These are phyloP conservation scores for Xylaria acuta DNA, from an alignment of 495 filamentous ascomycete genomes.

Conservation along the genomic window DNA sequence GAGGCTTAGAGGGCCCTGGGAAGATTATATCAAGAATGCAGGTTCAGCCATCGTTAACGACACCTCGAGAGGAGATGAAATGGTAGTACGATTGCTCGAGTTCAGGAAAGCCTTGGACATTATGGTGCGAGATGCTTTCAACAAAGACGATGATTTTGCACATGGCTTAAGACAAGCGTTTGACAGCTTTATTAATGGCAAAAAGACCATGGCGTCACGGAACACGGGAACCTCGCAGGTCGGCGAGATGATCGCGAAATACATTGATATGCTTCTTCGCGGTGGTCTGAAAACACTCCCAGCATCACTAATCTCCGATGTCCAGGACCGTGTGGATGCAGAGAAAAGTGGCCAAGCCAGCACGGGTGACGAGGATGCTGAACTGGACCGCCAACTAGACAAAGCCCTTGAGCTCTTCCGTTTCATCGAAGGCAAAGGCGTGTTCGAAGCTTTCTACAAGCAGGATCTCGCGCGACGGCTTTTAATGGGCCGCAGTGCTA, in stretches of 20 bases:
- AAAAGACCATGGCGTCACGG: conserved; percentile 69
- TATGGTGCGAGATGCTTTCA: conserved; percentile 74
- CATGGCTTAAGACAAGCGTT: conserved; percentile 84
- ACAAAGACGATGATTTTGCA: conserved; percentile 72
- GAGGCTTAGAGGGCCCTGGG: conserved; percentile 73
- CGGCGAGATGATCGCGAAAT: conserved; percentile 98
- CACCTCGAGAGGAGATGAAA: conserved; percentile 75
- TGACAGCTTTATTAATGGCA: conserved; percentile 87
- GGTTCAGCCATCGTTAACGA: conserved; percentile 83
- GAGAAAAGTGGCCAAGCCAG: conserved; percentile 61
- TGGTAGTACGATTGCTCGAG: conserved; percentile 81
- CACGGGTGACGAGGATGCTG: conserved; percentile 82
- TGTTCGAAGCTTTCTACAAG: conserved; percentile 99
- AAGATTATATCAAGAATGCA: conserved; percentile 75
- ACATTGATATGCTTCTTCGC: conserved; percentile 88
- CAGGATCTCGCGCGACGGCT: conserved; percentile 89
- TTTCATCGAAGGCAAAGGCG: conserved; percentile 95
- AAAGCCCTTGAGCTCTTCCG: conserved; percentile 92
- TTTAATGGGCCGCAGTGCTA: conserved; percentile 88
- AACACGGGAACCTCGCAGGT: conserved; percentile 87
- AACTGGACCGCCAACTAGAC: conserved; percentile 88
- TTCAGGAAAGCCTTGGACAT: conserved; percentile 83
- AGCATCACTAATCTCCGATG: conserved; percentile 58
- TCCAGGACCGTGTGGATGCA: conserved; percentile 54
- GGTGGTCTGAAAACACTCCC: conserved; percentile 84